Conservation (phyloP, 2,329 filamentous ascomycete species). For the Cladosporium sp. region DNA sequence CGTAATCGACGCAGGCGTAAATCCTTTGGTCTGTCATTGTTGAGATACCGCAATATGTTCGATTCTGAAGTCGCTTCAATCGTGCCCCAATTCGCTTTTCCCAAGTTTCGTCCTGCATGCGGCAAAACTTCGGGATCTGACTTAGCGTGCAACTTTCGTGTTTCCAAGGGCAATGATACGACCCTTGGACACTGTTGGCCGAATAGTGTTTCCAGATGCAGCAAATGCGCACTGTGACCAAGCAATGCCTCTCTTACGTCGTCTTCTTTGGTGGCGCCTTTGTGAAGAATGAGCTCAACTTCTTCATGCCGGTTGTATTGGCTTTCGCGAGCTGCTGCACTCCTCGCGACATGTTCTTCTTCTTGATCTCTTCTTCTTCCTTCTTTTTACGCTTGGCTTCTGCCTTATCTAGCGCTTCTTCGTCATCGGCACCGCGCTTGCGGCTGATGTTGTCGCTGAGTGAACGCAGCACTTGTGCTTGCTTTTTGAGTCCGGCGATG, state of each 20-base stretch:
- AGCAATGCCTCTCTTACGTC: not conserved
- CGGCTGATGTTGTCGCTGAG: conserved; percentile 63
- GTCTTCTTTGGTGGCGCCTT: conserved; percentile 46
- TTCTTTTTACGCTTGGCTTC: conserved; percentile 79
- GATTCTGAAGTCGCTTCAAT: not conserved
- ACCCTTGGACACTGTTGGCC: no score
- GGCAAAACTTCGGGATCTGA: not conserved
- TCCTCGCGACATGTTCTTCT: conserved; percentile 72
- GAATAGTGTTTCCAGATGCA: no score
- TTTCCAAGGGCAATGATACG: not conserved
- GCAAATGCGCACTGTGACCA: no score
- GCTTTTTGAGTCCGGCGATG: conserved; percentile 63
- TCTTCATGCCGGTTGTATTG: conserved; percentile 90
- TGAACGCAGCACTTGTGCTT: conserved; percentile 66
- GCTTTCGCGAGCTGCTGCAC: conserved; percentile 83
- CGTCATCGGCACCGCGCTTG: conserved; percentile 58
- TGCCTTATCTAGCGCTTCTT: conserved; percentile 54
- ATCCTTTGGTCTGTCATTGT: conserved; percentile 32
- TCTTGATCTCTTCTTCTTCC: conserved; percentile 85
- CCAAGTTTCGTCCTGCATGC: not conserved
- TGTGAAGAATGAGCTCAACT: conserved; percentile 90
- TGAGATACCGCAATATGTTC: not conserved
- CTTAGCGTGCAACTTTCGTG: not conserved
- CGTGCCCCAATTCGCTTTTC: not conserved
- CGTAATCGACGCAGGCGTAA: conserved; percentile 76